These are phyloP conservation scores for Aspergillus melleus DNA, from an alignment of 2,329 filamentous ascomycete genomes.

Conservation along the genomic window DNA sequence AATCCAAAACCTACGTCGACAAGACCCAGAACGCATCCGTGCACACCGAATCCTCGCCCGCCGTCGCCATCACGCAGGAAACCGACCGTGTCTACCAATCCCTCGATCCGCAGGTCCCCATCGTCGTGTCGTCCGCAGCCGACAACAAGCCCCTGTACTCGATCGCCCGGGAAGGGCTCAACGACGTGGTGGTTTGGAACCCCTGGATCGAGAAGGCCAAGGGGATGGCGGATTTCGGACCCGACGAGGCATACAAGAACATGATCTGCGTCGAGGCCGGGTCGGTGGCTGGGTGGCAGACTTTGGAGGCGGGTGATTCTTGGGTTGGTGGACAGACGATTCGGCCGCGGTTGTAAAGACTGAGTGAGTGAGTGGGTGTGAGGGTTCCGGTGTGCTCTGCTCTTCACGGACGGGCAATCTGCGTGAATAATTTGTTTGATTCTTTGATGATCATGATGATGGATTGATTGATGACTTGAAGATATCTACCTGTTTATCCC, in stretches of 20 bases:
- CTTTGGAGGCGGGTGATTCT: constrained; percentile 74
- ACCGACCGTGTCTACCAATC: constrained; percentile 83
- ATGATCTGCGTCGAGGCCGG: constrained; percentile 97
- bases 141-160: constrained; percentile 65
- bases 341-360: constrained; percentile 39
- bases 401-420: not conserved
- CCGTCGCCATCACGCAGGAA: constrained; percentile 72
- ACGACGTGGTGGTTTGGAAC: constrained; percentile 94
- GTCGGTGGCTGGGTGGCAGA: constrained; percentile 77
- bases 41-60: constrained; percentile 64
- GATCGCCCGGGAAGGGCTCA: constrained; percentile 79
- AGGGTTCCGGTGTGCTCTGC: not conserved
- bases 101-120: constrained; percentile 53
- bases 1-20: constrained; percentile 75
- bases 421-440: not conserved
- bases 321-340: constrained; percentile 65
- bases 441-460: not conserved
- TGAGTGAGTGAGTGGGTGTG: not conserved
- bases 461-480: not conserved
- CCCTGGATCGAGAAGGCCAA: constrained; percentile 86
- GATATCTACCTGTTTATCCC: not conserved
- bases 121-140: constrained; percentile 43
- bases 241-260: constrained; percentile 84
- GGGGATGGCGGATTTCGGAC: constrained; percentile 81
- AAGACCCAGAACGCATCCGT: constrained; percentile 70